phyloP scores from a whole-genome alignment of 176 grass and related monocot genomes.

The Triticum urartu region DNA sequence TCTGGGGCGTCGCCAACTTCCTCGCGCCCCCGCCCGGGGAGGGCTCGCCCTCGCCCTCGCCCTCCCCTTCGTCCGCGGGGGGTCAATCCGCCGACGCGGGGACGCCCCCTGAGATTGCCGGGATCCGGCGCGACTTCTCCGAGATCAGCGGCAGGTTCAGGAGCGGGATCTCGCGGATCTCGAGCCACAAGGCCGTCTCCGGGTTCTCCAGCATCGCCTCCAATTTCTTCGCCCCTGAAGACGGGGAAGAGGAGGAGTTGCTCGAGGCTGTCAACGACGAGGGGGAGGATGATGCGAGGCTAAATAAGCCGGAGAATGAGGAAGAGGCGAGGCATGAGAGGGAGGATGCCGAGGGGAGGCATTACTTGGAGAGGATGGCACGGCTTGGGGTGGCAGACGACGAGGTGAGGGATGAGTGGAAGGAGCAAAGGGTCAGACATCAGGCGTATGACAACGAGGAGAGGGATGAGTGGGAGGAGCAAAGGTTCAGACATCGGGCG shows the following conservation, averaged over 20 bases:
- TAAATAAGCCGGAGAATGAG: not conserved
- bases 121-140: conserved; percentile 62
- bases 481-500: not conserved
- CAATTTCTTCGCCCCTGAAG: conserved; percentile 70
- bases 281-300: not conserved
- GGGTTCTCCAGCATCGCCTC: conserved; percentile 82
- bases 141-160: conserved; percentile 61
- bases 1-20: conserved; percentile 87
- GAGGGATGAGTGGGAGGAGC: not conserved
- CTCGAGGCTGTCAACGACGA: not conserved
- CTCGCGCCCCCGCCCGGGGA: conserved; percentile 63
- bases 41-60: conserved; percentile 19
- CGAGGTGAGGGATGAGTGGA: not conserved
- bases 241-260: conserved; percentile 41
- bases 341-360: not conserved
- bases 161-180: conserved; percentile 69
- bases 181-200: conserved; percentile 57
- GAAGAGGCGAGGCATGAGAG: not conserved
- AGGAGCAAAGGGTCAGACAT: not conserved
- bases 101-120: conserved; percentile 41
- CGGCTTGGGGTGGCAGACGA: not conserved
- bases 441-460: not conserved
- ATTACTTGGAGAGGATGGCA: conserved; percentile 12
- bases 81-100: conserved; percentile 1
- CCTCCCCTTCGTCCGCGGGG: conserved; percentile 2